phyloP scores from a whole-genome alignment of 345 rosid genomes.

The Murraya koenigii region DNA sequence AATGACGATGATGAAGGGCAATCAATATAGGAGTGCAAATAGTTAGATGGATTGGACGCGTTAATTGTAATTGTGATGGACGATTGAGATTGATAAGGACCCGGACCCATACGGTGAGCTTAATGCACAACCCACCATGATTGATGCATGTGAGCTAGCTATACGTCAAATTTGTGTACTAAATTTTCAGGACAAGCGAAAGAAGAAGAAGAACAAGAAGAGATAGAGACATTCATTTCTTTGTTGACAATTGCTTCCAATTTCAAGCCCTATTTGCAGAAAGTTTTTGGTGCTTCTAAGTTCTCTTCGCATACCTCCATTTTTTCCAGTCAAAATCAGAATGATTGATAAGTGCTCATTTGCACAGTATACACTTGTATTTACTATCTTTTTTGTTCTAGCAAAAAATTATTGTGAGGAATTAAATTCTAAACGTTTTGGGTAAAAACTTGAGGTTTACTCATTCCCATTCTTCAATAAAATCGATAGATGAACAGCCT shows the following conservation, averaged over 20 bases:
- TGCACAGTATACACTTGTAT: neutral
- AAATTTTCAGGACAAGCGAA: slow-evolving; percentile 13
- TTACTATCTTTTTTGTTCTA: no score
- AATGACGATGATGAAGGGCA: slow-evolving; percentile 21
- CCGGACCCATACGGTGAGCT: neutral
- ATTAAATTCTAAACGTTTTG: neutral
- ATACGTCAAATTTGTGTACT: neutral
- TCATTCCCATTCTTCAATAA: neutral
- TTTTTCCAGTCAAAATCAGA: slow-evolving; percentile 11
- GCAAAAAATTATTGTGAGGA: no score
- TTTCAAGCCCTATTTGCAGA: neutral
- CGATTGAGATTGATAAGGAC: slow-evolving; percentile 1
- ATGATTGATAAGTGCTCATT: slow-evolving; percentile 21
- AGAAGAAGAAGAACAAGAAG: slow-evolving; percentile 17
- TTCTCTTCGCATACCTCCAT: slow-evolving; percentile 9
- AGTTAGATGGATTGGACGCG: slow-evolving; percentile 20
- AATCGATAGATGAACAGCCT: slow-evolving; percentile 5
- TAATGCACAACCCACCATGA: slow-evolving; percentile 10
- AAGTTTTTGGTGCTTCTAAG: slow-evolving; percentile 20
- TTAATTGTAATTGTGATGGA: neutral
- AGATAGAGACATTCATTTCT: slow-evolving; percentile 16
- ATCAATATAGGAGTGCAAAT: neutral
- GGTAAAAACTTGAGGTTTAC: neutral
- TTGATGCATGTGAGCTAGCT: slow-evolving; percentile 32
- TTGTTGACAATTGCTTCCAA: slow-evolving; percentile 28